Conservation (phyloP, 768 basidiomycete species). For the Lentinula detonsa region DNA sequence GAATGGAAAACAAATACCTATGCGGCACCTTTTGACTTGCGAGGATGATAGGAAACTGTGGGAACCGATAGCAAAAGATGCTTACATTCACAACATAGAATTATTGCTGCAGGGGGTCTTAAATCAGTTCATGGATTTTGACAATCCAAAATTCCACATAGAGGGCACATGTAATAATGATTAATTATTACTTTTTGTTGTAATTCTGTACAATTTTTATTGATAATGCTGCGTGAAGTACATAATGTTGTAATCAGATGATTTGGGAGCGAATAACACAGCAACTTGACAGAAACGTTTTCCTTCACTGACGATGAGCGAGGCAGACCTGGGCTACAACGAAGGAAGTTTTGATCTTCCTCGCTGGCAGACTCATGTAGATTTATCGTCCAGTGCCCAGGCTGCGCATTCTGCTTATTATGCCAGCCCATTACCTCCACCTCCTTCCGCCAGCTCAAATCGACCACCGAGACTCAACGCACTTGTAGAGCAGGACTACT, state of each 20-base stretch:
- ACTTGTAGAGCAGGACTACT: slow-evolving; percentile 57
- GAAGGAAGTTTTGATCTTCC: slow-evolving; percentile 64
- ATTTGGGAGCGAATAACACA: slow-evolving; percentile 2
- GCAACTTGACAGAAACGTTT: slow-evolving; percentile 1
- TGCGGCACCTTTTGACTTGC: slow-evolving; percentile 55
- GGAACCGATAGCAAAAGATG: slow-evolving; percentile 49
- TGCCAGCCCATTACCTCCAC: slow-evolving; percentile 45
- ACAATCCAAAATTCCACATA: slow-evolving; percentile 34
- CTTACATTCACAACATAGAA: slow-evolving; percentile 64
- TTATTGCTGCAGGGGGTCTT: slow-evolving; percentile 59
- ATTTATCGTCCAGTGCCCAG: slow-evolving; percentile 42
- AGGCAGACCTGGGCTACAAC: slow-evolving; percentile 6
- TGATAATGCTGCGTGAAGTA: neutral
- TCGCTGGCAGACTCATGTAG: slow-evolving; percentile 59
- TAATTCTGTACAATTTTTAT: neutral
- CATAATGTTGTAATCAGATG: slow-evolving; percentile 2
- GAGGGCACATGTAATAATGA: slow-evolving; percentile 10
- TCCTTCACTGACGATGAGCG: slow-evolving; percentile 2
- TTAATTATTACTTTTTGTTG: neutral
- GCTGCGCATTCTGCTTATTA: slow-evolving; percentile 58
- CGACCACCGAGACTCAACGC: slow-evolving; percentile 42
- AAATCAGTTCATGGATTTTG: slow-evolving; percentile 64
- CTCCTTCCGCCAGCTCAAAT: slow-evolving; percentile 25
- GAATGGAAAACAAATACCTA: neutral
- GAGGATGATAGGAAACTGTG: slow-evolving; percentile 60